Conservation (phyloP, 148 eudicot species). For the Silene latifolia region DNA sequence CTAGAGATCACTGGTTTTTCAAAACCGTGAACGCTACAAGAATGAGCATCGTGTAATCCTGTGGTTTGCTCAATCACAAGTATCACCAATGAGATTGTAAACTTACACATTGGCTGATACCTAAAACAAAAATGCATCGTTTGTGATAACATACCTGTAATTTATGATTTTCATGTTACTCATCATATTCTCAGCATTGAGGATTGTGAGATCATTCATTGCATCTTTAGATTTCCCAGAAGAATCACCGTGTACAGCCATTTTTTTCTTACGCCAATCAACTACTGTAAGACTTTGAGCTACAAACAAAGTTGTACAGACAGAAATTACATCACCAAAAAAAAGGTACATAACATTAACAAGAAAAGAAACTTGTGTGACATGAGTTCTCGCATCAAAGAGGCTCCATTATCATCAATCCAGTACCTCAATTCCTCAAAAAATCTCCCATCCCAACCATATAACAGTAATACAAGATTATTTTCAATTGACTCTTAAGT, state of each 20-base stretch:
- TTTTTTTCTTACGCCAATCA: conserved; percentile 25
- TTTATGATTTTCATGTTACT: conserved; percentile 63
- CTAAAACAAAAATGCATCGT: neutral
- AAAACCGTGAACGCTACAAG: neutral
- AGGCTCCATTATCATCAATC: neutral
- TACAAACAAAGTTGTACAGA: neutral
- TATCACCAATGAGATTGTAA: neutral
- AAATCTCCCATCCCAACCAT: neutral
- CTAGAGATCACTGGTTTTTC: neutral
- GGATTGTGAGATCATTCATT: conserved; percentile 47
- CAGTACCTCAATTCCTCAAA: neutral
- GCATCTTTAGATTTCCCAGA: conserved; percentile 52
- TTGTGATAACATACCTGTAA: conserved; percentile 54
- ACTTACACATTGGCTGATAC: neutral
- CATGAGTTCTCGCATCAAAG: neutral
- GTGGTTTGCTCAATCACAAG: neutral
- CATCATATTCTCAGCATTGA: conserved; percentile 81
- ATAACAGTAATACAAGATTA: neutral
- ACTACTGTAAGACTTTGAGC: neutral
- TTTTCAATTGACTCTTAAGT: no score
- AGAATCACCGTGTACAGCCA: conserved; percentile 64
- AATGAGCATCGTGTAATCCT: neutral
- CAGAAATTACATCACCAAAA: neutral
- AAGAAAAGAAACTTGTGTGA: neutral
- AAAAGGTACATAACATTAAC: neutral